Evolutionary conservation across 306 rosid species (phyloP).

Genomic region (Corylus americana): DNA sequence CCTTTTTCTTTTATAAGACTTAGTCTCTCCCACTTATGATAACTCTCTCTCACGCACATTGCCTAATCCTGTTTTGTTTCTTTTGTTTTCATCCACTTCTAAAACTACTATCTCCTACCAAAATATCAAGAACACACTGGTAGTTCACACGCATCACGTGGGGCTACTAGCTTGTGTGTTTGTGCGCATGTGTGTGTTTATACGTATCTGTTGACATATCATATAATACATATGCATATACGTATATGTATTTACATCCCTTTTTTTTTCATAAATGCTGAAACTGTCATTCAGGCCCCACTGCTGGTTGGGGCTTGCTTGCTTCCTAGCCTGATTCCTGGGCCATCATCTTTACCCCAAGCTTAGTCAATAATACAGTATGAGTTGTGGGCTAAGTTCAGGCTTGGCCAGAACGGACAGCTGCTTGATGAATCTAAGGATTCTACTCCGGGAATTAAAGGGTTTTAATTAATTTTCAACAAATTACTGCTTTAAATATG

Average conservation of each 20-base stretch:
- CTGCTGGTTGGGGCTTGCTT: not conserved
- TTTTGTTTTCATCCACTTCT: not conserved
- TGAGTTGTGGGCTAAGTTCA: not conserved
- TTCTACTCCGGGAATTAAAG: too few species aligned
- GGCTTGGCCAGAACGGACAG: not conserved
- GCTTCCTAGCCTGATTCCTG: not conserved
- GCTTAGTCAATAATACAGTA: not conserved
- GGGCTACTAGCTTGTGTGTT: not conserved
- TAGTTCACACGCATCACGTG: not conserved
- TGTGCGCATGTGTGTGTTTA: too few species aligned
- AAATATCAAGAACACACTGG: not conserved
- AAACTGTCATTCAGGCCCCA: not conserved
- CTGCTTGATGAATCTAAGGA: not conserved
- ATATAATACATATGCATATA: too few species aligned
- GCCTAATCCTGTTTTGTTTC: not conserved
- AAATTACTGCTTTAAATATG: too few species aligned
- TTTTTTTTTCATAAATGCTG: not conserved
- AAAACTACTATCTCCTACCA: not conserved
- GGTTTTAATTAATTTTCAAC: too few species aligned
- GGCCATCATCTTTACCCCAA: not conserved
- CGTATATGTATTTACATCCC: too few species aligned
- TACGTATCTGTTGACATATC: too few species aligned
- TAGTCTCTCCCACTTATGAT: not conserved
- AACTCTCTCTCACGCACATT: not conserved
- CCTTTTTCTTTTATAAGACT: not conserved